phyloP scores from a whole-genome alignment of 495 filamentous ascomycete species.

The Podospora appendiculata region DNA sequence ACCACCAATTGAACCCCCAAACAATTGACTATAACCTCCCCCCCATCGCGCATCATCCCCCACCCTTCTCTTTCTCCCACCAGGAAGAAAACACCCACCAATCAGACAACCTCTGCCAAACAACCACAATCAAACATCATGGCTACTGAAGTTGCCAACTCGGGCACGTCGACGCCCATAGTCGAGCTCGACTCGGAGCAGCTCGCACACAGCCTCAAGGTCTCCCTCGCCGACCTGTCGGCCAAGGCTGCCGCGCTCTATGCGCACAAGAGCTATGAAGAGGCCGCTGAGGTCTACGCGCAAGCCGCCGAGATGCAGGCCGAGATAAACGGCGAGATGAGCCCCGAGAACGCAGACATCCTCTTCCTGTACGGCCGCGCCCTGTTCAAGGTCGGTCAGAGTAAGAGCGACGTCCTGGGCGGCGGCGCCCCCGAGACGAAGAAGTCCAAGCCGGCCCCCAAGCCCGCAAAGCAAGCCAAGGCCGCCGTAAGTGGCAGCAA shows the following conservation, averaged over 20 bases:
- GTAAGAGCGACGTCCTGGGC: constrained; percentile 90
- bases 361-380: constrained; percentile 90
- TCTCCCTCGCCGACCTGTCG: constrained; percentile 49
- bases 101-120: too few relatives aligned
- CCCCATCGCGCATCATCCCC: too few relatives aligned
- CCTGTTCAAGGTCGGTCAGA: constrained; percentile 85
- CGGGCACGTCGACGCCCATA: constrained; percentile 24
- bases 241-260: constrained; percentile 55
- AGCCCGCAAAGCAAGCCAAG: constrained; percentile 14
- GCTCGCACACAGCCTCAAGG: constrained; percentile 36
- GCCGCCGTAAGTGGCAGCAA: constrained; percentile 8
- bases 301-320: constrained; percentile 86
- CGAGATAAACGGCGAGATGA: constrained; percentile 85
- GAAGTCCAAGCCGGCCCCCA: constrained; percentile 38
- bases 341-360: constrained; percentile 80
- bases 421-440: constrained; percentile 62
- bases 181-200: constrained; percentile 33
- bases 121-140: constrained; percentile 6
- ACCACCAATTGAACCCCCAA: too few relatives aligned
- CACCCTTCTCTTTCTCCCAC: too few relatives aligned
- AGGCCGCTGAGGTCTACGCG: constrained; percentile 78
- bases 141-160: constrained; percentile 16
- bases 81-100: too few relatives aligned
- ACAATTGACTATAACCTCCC: too few relatives aligned
- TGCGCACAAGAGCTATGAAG: constrained; percentile 74